phyloP scores from a whole-genome alignment of 768 basidiomycete genomes.

The Leucosporidium yakuticum region DNA sequence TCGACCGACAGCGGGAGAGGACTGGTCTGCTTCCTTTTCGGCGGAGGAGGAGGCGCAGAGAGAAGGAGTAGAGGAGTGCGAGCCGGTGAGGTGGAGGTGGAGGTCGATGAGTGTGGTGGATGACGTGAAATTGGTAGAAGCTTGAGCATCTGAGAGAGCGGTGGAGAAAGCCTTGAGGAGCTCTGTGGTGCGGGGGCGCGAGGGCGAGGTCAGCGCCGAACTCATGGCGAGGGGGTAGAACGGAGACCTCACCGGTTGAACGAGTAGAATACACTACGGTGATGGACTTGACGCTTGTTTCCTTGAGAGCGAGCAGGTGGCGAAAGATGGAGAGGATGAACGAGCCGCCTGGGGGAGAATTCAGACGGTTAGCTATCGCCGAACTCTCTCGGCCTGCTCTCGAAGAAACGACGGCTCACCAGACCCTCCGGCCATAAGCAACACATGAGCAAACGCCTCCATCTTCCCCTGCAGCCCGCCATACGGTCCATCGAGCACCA shows the following conservation, averaged over 20 bases:
- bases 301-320: background rate
- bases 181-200: background rate
- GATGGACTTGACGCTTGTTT: background rate
- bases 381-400: no score
- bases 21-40: background rate
- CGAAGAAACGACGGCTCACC: background rate
- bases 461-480: slow-evolving; percentile 16
- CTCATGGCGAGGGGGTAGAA: background rate
- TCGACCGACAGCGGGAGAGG: background rate
- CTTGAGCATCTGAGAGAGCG: background rate
- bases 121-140: no score
- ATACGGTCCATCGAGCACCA: slow-evolving; percentile 34
- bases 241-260: background rate
- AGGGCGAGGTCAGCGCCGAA: background rate
- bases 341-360: background rate
- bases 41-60: background rate
- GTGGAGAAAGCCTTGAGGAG: background rate
- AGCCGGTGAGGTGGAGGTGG: background rate
- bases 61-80: background rate
- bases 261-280: background rate
- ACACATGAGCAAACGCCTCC: slow-evolving; percentile 13
- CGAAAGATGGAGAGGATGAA: background rate
- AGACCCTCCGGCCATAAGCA: background rate
- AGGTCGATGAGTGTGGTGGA: background rate
- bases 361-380: background rate